Base-by-base conservation (phyloP, 495 filamentous ascomycete genomes). In the Xylaria longipes region DNA sequence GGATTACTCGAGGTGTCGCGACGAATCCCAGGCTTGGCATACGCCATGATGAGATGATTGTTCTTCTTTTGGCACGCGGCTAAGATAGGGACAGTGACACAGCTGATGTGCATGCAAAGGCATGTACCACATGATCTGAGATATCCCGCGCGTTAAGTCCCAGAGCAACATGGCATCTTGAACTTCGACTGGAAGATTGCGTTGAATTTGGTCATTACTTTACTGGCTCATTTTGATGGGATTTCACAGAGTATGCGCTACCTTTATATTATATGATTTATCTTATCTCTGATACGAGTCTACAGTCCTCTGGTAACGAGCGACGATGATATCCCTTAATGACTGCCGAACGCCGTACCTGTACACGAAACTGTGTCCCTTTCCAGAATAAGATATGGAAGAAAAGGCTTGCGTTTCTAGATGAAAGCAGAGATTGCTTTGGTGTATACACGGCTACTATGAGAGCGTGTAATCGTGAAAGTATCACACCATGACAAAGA, bases 381-480 rank as follows among this genome's bases (percentile, higher is more conserved):
- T 61, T 61, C 67, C 54, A 69, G 56, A 61, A 60, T 50, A 33
- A 14, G 12, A 4, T 39, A 25, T 43, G 29, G 12, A 17, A 45
- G 66, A 43, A 39, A 60, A 33, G 20, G 43, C 29, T 17, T 43
- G 41, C n/a, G 20, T 8, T 61, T 60, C 45, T 60, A 69, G n/a
- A 60, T 56, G 50, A 61, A n/a, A 37, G 12, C 27, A 37, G 50
- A 43, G 9, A 48, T 35, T 46, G 29, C 54, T 37, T 69, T 29
- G 41, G 29, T 65, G 22, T 27, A 71, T 33, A 64, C 46, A 43
- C 48, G 37, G 50, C 71, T 57, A 33, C 69, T 56, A 62, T 72
- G 54, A 73, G 61, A 56, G 29, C 48, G 14, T 41, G 48, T 52
- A 45, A 15, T 43, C 5, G 3, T 33, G 29, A 25, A 37, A 50